Base-by-base conservation (phyloP, 2,329 filamentous ascomycete genomes). In the Aspergillus candidus region DNA sequence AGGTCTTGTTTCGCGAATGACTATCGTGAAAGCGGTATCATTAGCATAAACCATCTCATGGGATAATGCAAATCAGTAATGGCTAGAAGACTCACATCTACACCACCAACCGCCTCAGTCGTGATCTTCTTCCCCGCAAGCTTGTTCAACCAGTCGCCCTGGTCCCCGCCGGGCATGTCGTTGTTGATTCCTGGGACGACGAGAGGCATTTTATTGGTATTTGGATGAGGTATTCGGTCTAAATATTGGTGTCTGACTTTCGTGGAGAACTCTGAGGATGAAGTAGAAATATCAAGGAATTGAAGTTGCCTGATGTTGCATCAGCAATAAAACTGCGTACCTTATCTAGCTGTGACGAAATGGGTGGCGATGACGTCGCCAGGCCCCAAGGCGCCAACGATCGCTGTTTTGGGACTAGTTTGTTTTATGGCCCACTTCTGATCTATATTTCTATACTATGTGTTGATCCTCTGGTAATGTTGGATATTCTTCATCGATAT, bases 1-100 rank as follows among this genome's bases (percentile, higher is more conserved):
- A 74, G 61, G 35, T 74, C 72, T 42, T 65, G 65, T 54, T 70
- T 73, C 15, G 71, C 65, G 41, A 74, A 74, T 1, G 59, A 63
- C 67, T 72, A 50, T 7, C 22, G 3, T 27, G 22, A 27, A 10
- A 2, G 2, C 8, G 4, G 2, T 10, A 27, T 6, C 2, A 27
- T 27, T 27, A 27, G 22, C 22, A 27, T 4, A 6, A 14, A 51
- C 17, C 3, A n/a, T 14, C 22, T 8, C 22, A 27, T n/a, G n/a
- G n/a, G n/a, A n/a, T n/a, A n/a, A n/a, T n/a, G 2, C 12, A 2
- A 15, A 22, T 3, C 8, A 29, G 3, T 10, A 36, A 15, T 13
- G 14, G 18, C 14, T 32, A 32, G 41, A 38, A 31, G 32, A 17
- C 62, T 31, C 49, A 70, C 67, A 27, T 56, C 54, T 34, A 61